Base-by-base conservation (phyloP, 345 rosid genomes). In the Microcos paniculata region DNA sequence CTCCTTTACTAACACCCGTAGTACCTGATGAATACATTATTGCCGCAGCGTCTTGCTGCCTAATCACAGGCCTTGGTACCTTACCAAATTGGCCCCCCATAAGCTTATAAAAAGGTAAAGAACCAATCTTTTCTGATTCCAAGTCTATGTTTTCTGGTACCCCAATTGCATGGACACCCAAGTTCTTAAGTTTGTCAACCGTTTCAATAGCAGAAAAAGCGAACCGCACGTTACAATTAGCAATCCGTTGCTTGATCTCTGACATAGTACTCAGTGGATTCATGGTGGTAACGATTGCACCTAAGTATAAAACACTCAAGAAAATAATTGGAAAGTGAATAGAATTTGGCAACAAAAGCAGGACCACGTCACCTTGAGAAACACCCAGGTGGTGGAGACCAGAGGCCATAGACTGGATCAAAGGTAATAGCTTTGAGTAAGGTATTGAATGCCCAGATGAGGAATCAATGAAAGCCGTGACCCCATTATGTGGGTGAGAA, bases 1-100 rank as follows among this genome's bases (percentile, higher is more conserved):
- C 97, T 49, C 98, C 96, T 84, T 94, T 92, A 82, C 88, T 92
- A 53, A 80, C 84, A 30, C 95, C 97, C 12, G 97, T 91, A 4
- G 98, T 94, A 2, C 97, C 98, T 0, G 98, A 94, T 0, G 97
- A 92, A 75, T 89, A 89, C 85, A 94, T 62, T 70, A 94, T 88
- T 3, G 90, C 97, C 1, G 97, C 97, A n/a, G 83, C 80, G 71
- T 92, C 94, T 24, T 88, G 87, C 78, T 92, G 97, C 80, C 83
- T 86, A 77, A 90, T 87, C 51, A 75, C 75, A 1, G 89, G 89
- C 70, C 74, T 84, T 0, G 76, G 63, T 3, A 70, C 74, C 49
- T 56, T 52, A 38, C 74, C 85, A 43, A 23, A 70, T 53, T 26
- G 71, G 30, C 85, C 78, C 26, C 63, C 72, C 23, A 90, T 8